These are phyloP conservation scores for Tirmania nivea DNA, from an alignment of 495 filamentous ascomycete species.

Conservation along the genomic window DNA sequence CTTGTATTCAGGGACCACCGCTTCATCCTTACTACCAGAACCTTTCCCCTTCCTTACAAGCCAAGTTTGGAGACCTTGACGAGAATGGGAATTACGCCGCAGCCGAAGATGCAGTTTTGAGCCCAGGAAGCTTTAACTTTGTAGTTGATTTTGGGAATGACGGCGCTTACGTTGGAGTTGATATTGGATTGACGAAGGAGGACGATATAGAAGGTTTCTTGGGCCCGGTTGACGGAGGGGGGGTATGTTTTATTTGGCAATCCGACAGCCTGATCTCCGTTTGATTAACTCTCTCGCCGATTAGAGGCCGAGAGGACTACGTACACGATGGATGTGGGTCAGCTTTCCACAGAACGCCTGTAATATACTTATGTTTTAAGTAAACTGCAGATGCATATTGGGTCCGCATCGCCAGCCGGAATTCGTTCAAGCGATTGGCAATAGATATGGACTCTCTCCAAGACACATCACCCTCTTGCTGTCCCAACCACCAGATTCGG, in stretches of 20 bases:
- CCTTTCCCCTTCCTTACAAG: slow-evolving; percentile 1
- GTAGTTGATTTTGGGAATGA: slow-evolving; percentile 43
- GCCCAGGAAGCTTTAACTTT: slow-evolving; percentile 30
- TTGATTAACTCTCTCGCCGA: not conserved
- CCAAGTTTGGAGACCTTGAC: slow-evolving; percentile 31
- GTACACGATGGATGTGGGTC: slow-evolving; percentile 40
- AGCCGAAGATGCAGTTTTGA: slow-evolving; percentile 21
- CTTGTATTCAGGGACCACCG: not conserved
- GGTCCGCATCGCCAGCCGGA: slow-evolving; percentile 36
- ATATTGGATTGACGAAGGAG: slow-evolving; percentile 23
- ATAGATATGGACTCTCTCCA: slow-evolving; percentile 40
- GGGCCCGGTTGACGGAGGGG: slow-evolving; percentile 3
- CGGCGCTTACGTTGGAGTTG: slow-evolving; percentile 33
- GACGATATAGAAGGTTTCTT: slow-evolving; percentile 2
- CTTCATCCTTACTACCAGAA: slow-evolving; percentile 8
- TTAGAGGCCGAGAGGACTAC: slow-evolving; percentile 10
- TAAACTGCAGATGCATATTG: slow-evolving; percentile 34
- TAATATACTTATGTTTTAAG: not conserved
- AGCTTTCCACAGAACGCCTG: not conserved
- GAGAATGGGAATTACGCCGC: slow-evolving; percentile 20
- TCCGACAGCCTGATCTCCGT: not conserved
- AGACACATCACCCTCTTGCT: slow-evolving; percentile 22
- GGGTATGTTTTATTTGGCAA: slow-evolving; percentile 1
- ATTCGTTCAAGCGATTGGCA: slow-evolving; percentile 28
- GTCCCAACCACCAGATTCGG: slow-evolving; percentile 3